Evolutionary conservation across 257 asterid genomes (phyloP), one percentile per base, ranked within the genome.

Genomic region (Solanum ossicruentum): DNA sequence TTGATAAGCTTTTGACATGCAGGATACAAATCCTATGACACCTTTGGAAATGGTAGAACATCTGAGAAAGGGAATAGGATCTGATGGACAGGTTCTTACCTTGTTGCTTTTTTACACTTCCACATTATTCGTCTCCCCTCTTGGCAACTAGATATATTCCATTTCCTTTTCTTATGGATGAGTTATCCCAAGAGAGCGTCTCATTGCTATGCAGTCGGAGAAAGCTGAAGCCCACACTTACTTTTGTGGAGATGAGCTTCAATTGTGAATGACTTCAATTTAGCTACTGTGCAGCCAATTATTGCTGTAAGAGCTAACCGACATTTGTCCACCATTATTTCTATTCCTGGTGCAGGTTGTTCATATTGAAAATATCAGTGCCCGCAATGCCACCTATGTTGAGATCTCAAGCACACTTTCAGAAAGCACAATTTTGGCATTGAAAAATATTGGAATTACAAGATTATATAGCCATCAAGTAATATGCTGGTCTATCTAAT

Each of bases 391-490:
- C 89, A 89, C 84, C 45, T 93, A 89, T 84, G 98, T 92, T 75
- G 97, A 93, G 81, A 89, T 96, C 85, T 97, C 99, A 85, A 61
- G 86, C 88, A 91, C 87, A 85, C 93, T 96, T 63, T 96, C 98
- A 83, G 96, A 90, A 72, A 88, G 79, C 85, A 81, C 93, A 41
- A 92, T 85, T 88, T 86, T 80, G 88, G 98, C 99, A 17, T 94
- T 96, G 58, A 87, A 88, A 71, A 89, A 89, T 58, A 85, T 90
- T 58, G 98, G 98, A 78, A 89, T 96, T 78, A 89, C 95, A 82
- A 93, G 89, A 88, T 86, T 96, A 88, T 96, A 96, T 84, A 91
- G 97, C 87, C 99, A 96, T 91, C 99, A 96, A 94, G 99, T 95
- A 72, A 28, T 86, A 43, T 75, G 60, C 56, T 83, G 67, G 81